Base-by-base conservation (phyloP, 768 basidiomycete species). In the Boletus edulis region DNA sequence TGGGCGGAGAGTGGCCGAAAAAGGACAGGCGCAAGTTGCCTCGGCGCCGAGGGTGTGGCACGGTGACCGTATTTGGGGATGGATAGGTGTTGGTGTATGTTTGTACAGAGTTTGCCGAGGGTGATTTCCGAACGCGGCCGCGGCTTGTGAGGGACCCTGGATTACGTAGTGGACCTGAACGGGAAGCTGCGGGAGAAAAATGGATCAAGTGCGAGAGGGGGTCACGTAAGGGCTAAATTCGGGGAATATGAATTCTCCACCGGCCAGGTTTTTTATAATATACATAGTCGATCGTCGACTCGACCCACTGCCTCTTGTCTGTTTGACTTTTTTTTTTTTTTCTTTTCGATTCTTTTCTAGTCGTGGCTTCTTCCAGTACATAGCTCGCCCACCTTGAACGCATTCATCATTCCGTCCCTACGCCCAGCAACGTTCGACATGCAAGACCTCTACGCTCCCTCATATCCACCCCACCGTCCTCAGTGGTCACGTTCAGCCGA, bases 391-490 rank as follows among this genome's bases (percentile, higher is more conserved):
- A 58, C 57, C 49, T 65, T 71, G 55, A 54, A 74, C 65, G 59
- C 62, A 52, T 64, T 64, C 72, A 64, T 64, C 70, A 65, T 67
- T 72, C 71, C 68, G 70, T 73, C 72, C 68, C 70, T 72, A 68
- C 70, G 68, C 70, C 69, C 73, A 40, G 72, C 73, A 59, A 70
- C 74, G 65, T 71, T 70, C 68, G 69, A 71, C 73, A 76, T 73
- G 73, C 75, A 78, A 62, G 77, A 77, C 73, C 73, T 78, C 74
- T 78, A 74, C 67, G 74, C 76, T 67, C 70, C 70, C 64, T 67
- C 69, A 56, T 76, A 76, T 68, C 63, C 61, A 22, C 57, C 59
- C 0, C 56, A 63, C 46, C 67, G 85, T 76, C 45, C 68, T 4
- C 62, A 67, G 57, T 67, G 68, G 72, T 59, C 69, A 27, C 66